Evolutionary conservation across 768 basidiomycete genomes (phyloP).

Genomic region (Mycena filopes): DNA sequence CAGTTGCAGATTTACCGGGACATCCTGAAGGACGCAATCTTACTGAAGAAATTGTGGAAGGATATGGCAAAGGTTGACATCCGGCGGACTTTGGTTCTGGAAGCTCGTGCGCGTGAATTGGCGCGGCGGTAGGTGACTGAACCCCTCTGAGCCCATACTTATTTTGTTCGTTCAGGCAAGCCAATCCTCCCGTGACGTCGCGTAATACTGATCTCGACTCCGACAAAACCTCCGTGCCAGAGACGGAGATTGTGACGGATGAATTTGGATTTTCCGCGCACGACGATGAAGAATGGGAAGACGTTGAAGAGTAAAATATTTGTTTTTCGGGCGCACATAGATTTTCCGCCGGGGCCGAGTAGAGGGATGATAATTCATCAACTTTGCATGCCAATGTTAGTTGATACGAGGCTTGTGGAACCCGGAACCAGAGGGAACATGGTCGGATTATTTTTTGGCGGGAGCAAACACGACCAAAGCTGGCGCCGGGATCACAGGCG

Average conservation of each 20-base stretch:
- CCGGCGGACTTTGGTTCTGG: background rate
- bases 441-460: too few species aligned
- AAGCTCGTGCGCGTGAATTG: constrained; percentile 1
- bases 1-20: constrained; percentile 6
- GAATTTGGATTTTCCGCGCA: background rate
- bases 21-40: constrained; percentile 5
- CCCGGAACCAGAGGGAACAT: too few species aligned
- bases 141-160: background rate
- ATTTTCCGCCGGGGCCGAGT: too few species aligned
- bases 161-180: too few species aligned
- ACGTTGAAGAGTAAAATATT: constrained; percentile 24
- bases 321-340: too few species aligned
- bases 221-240: background rate
- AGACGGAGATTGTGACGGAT: background rate
- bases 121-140: background rate
- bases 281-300: constrained; percentile 4
- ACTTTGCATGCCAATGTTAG: too few species aligned
- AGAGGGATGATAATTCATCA: too few species aligned
- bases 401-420: constrained; percentile 7
- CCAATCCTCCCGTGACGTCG: too few species aligned
- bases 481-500: too few species aligned
- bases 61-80: constrained; percentile 4
- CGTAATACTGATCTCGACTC: background rate
- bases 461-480: too few species aligned
- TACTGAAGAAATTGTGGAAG: background rate